A percentile compares a stretch with the other conserved stretches of the same genome.
Evolutionary conservation across 352 stramenopile species (phyloP).

Genomic region (Pythium biforme): DNA sequence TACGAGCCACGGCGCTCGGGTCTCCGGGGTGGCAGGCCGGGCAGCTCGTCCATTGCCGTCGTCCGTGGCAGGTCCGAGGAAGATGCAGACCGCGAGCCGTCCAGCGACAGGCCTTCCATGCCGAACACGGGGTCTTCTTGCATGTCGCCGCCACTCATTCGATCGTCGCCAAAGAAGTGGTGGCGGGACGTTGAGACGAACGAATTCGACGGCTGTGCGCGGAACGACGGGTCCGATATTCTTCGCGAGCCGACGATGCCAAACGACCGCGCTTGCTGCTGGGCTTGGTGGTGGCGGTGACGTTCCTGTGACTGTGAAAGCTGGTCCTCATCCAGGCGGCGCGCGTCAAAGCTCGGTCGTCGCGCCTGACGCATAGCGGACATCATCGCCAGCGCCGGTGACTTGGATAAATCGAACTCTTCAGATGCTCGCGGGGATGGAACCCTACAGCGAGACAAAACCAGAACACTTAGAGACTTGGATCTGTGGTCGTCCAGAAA

Average conservation of each 20-base stretch:
- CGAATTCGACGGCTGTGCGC: slow-evolving; percentile 19
- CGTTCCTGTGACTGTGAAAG: slow-evolving; percentile 9
- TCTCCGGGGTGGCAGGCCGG: slow-evolving; percentile 10
- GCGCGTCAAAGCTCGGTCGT: slow-evolving; percentile 13
- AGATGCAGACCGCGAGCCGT: not conserved
- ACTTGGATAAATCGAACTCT: slow-evolving; percentile 75
- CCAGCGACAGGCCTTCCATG: slow-evolving; percentile 19
- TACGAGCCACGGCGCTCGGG: slow-evolving; percentile 54
- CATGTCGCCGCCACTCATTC: slow-evolving; percentile 6
- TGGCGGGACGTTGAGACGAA: slow-evolving; percentile 19
- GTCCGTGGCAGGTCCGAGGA: slow-evolving; percentile 5
- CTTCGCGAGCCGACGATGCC: slow-evolving; percentile 20
- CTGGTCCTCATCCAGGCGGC: slow-evolving; percentile 3
- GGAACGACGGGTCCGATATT: slow-evolving; percentile 31
- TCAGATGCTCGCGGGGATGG: slow-evolving; percentile 39
- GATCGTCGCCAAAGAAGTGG: slow-evolving; percentile 15
- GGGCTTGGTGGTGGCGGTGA: not conserved
- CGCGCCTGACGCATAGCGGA: slow-evolving; percentile 51
- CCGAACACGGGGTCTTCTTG: slow-evolving; percentile 1
- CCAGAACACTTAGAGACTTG: not conserved
- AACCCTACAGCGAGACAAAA: slow-evolving; percentile 3
- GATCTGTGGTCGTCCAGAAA: not conserved
- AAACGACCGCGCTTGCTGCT: slow-evolving; percentile 5
- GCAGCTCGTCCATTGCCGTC: not conserved
- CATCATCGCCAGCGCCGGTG: slow-evolving; percentile 62